These are phyloP conservation scores for Primulina eburnea DNA, from an alignment of 257 asterid genomes.

Conservation along the genomic window DNA sequence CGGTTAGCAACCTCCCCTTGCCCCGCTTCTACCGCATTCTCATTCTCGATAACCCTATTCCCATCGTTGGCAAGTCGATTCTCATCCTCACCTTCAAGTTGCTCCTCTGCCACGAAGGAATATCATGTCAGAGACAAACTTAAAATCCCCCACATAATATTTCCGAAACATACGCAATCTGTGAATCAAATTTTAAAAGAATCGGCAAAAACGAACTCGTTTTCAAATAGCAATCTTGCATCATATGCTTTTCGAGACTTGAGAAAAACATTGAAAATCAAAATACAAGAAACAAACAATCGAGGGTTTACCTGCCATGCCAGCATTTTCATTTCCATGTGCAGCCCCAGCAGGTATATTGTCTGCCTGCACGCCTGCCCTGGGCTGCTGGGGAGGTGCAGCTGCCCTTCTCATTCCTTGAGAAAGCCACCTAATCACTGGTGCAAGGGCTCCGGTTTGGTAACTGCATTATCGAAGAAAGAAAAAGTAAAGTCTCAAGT, in stretches of 20 bases:
- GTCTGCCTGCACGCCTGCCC: slow-evolving; percentile 64
- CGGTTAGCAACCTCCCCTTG: slow-evolving; percentile 58
- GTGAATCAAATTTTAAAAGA: no score
- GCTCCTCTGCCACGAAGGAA: slow-evolving; percentile 48
- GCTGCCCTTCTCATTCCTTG: slow-evolving; percentile 95
- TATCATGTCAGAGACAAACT: background rate
- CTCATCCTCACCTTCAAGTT: slow-evolving; percentile 49
- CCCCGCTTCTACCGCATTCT: slow-evolving; percentile 43
- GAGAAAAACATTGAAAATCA: background rate
- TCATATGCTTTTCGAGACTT: slow-evolving; percentile 17
- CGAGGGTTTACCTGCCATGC: slow-evolving; percentile 47
- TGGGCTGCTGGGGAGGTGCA: slow-evolving; percentile 76
- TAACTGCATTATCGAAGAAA: slow-evolving; percentile 49
- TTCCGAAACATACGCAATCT: background rate
- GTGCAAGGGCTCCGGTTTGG: slow-evolving; percentile 98
- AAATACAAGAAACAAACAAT: background rate
- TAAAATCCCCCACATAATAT: background rate
- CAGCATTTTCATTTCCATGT: slow-evolving; percentile 61
- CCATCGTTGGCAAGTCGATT: slow-evolving; percentile 42
- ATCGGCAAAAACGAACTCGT: background rate
- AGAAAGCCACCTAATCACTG: slow-evolving; percentile 87
- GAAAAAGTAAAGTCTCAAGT: slow-evolving; percentile 12
- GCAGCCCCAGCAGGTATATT: slow-evolving; percentile 57
- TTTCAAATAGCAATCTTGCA: background rate
- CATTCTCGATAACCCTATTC: slow-evolving; percentile 49